Evolutionary conservation across 225 moss, liverwort and hornwort genomes (phyloP), one percentile per base, ranked within the genome.

Genomic region (Anthoceros angustus): DNA sequence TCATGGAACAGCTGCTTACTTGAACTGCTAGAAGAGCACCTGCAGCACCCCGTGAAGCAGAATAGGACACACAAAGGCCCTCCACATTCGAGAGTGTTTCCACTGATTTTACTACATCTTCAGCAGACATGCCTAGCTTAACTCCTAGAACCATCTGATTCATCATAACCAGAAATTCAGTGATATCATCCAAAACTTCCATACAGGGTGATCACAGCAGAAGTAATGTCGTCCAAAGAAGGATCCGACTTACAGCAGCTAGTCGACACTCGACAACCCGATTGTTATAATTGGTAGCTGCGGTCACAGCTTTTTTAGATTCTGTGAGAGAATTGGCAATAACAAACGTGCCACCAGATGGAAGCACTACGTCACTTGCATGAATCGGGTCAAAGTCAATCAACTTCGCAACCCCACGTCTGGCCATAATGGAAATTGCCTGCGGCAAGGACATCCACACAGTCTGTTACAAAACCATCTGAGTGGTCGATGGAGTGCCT

Each of bases 231-330:
- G 3, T 16, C 50, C 21, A 24, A 10, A 39, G 39, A 0, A 38
- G 8, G 61, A 50, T 42, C 45, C 40, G 5, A 55, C 76, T 86
- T 86, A 92, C 92, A 42, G 91, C 82, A 70, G 91, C 91, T 66
- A 98, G 76, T 69, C 88, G 86, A 67, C 95, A 92, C 77, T 98
- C 95, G n/a, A 98, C 88, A 20, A 98, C 95, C 0, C 95, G 88
- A 70, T 89, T 83, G 70, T 95, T 98, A 78, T 98, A 98, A 72
- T 98, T 87, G 41, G 84, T 98, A 69, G 95, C 76, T 41, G 95
- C 95, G 21, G 85, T 89, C 46, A 85, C 88, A 41, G 91, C 95
- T 73, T 98, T 98, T 79, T 87, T 98, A 1, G 95, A 98, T 67
- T 86, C 88, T 1, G 95, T 84, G 42, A 98, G 83, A 42, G 95